Conservation (phyloP, 257 asterid genomes). For the Osmanthus fragrans region DNA sequence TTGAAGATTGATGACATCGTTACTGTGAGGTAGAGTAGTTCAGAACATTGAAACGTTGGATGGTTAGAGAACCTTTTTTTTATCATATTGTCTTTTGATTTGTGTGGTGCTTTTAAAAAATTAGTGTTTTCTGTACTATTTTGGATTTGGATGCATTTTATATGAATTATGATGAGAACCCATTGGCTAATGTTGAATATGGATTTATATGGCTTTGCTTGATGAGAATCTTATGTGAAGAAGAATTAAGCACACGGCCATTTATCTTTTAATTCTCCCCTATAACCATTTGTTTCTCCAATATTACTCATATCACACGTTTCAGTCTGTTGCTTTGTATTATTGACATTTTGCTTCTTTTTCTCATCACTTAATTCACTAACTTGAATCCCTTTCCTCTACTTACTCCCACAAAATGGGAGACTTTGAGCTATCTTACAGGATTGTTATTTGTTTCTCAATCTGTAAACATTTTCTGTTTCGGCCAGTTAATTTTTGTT, state of each 20-base stretch:
- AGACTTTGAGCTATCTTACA: conserved; percentile 1
- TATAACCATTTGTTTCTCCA: too few relatives aligned
- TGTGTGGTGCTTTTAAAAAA: conserved; percentile 22
- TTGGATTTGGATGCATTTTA: conserved; percentile 17
- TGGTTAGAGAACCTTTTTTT: conserved; percentile 5
- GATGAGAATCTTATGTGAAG: too few relatives aligned
- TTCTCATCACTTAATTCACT: too few relatives aligned
- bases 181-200: conserved; percentile 17
- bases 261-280: too few relatives aligned
- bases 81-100: conserved; percentile 23
- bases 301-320: too few relatives aligned
- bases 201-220: not conserved
- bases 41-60: conserved; percentile 13
- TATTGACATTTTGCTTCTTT: too few relatives aligned
- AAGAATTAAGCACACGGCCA: too few relatives aligned
- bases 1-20: conserved; percentile 99
- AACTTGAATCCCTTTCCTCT: not conserved
- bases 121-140: conserved; percentile 22
- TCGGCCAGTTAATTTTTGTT: too few relatives aligned
- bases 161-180: conserved; percentile 13
- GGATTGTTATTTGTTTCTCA: not conserved
- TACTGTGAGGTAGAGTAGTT: conserved; percentile 80
- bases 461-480: too few relatives aligned
- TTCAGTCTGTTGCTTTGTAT: too few relatives aligned
- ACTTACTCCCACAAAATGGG: conserved; percentile 12